These are phyloP conservation scores for Diaporthe longicolla DNA, from an alignment of 2,329 filamentous ascomycete species.

Conservation along the genomic window DNA sequence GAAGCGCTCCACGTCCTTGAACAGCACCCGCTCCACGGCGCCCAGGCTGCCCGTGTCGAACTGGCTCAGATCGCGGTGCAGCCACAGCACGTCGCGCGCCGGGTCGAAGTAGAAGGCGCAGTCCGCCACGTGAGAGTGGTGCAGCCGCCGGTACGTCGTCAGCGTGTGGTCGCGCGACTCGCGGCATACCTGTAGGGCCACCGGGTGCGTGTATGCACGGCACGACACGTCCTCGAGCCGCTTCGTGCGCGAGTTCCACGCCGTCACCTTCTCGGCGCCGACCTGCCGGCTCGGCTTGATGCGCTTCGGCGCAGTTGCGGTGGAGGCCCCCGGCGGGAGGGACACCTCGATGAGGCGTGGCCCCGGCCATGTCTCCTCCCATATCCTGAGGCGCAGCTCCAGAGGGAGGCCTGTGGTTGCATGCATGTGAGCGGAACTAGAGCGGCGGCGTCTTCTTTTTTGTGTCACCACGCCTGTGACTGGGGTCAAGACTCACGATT, in stretches of 20 bases:
- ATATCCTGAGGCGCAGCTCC: conserved; percentile 41
- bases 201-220: conserved; percentile 33
- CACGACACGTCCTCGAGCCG: conserved; percentile 37
- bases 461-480: conserved; percentile 7
- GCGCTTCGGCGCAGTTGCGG: neutral
- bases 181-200: conserved; percentile 41
- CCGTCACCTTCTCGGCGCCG: conserved; percentile 38
- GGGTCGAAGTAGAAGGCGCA: conserved; percentile 43
- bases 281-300: conserved; percentile 42
- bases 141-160: conserved; percentile 39
- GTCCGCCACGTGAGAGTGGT: conserved; percentile 34
- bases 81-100: conserved; percentile 40
- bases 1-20: conserved; percentile 43
- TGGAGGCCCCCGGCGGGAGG: conserved; percentile 24
- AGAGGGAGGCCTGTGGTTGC: conserved; percentile 34
- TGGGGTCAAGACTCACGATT: conserved; percentile 28
- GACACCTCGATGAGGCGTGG: conserved; percentile 40
- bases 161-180: conserved; percentile 41
- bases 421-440: conserved; percentile 27
- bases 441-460: neutral
- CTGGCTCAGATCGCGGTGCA: conserved; percentile 43
- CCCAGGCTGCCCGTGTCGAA: conserved; percentile 37
- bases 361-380: conserved; percentile 42
- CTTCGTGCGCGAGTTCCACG: conserved; percentile 35
- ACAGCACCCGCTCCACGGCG: conserved; percentile 35